A percentile compares a stretch with the other conserved stretches of the same genome.
phyloP scores from a whole-genome alignment of 331 rosid species.

The Erythrophleum ivorense region DNA sequence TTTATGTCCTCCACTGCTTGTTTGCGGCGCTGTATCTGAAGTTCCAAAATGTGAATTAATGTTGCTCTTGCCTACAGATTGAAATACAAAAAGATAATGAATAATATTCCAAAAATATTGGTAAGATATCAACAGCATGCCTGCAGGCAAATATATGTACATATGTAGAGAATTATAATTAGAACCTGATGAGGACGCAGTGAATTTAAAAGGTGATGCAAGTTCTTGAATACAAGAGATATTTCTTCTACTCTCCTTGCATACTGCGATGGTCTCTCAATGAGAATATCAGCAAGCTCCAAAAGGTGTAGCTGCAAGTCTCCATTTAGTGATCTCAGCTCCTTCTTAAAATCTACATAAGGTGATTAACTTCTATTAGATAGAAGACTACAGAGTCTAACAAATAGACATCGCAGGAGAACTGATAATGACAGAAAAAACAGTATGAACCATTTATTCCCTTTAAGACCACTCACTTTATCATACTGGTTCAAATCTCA shows the following conservation, averaged over 20 bases:
- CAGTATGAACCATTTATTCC: slow-evolving; percentile 1
- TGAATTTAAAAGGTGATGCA: slow-evolving; percentile 90
- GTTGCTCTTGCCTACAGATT: slow-evolving; percentile 82
- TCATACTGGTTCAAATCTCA: not conserved
- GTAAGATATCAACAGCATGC: slow-evolving; percentile 13
- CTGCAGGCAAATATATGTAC: not conserved
- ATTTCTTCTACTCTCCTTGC: slow-evolving; percentile 96
- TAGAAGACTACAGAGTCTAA: not conserved
- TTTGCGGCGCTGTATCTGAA: slow-evolving; percentile 84
- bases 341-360: slow-evolving; percentile 83
- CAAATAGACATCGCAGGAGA: slow-evolving; percentile 5
- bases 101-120: not conserved
- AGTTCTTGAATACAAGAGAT: slow-evolving; percentile 86
- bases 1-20: slow-evolving; percentile 95
- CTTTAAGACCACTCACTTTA: slow-evolving; percentile 28
- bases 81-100: slow-evolving; percentile 27
- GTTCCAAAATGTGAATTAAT: slow-evolving; percentile 83
- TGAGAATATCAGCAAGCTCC: slow-evolving; percentile 96
- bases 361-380: slow-evolving; percentile 28
- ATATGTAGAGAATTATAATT: not conserved
- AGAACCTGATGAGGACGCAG: slow-evolving; percentile 91
- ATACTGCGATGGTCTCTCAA: slow-evolving; percentile 90
- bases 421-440: slow-evolving; percentile 1
- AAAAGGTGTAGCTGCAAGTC: slow-evolving; percentile 83
- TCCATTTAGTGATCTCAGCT: slow-evolving; percentile 83